Conservation (phyloP, 2,329 filamentous ascomycete genomes). For the Moelleriella libera region DNA sequence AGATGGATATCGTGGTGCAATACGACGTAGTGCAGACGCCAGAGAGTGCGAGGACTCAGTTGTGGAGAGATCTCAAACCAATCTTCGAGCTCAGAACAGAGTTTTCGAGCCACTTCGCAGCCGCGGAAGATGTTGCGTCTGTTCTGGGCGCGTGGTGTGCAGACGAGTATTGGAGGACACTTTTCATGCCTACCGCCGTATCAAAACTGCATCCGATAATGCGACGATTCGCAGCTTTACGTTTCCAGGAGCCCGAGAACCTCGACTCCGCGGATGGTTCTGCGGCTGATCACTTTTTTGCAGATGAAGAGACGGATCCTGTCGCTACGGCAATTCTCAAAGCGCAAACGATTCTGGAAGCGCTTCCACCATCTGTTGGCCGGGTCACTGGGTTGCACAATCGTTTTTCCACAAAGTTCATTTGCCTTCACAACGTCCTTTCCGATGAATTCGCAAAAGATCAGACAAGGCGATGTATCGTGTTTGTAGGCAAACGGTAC, state of each 20-base stretch:
- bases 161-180: slow-evolving; percentile 59
- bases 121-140: slow-evolving; percentile 43
- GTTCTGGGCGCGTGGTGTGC: slow-evolving; percentile 74
- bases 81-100: slow-evolving; percentile 24
- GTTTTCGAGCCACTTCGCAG: slow-evolving; percentile 44
- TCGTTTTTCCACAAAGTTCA: slow-evolving; percentile 60
- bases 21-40: slow-evolving; percentile 31
- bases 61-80: slow-evolving; percentile 43
- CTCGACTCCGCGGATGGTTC: background rate
- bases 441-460: slow-evolving; percentile 49
- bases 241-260: background rate
- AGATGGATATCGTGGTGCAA: slow-evolving; percentile 35
- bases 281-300: background rate
- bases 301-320: background rate
- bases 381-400: slow-evolving; percentile 6
- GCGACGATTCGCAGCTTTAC: background rate
- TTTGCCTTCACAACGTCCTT: slow-evolving; percentile 46
- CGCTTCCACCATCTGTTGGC: too few species aligned
- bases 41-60: slow-evolving; percentile 40
- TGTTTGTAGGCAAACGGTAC: slow-evolving; percentile 71
- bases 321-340: background rate
- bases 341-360: too few species aligned
- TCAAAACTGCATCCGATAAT: slow-evolving; percentile 38
- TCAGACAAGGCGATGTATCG: slow-evolving; percentile 46
- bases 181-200: slow-evolving; percentile 53